Evolutionary conservation across 306 rosid genomes (phyloP).

Genomic region (Acacia melanoxylon): DNA sequence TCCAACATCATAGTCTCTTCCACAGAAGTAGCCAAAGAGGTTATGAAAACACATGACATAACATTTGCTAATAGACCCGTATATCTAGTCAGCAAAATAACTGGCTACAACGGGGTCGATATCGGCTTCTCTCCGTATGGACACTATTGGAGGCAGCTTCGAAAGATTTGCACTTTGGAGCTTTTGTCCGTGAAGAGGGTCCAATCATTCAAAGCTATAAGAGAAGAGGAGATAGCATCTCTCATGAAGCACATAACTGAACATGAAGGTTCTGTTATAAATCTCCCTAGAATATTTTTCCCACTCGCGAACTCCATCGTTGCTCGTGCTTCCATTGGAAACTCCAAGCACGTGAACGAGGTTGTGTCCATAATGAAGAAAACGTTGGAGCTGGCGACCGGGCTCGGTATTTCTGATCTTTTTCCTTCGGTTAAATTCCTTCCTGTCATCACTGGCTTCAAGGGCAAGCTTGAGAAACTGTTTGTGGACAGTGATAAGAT

Average conservation of each 20-base stretch:
- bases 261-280: constrained; percentile 7
- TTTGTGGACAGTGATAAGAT: no score
- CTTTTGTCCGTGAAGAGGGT: neutral
- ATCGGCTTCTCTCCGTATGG: neutral
- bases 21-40: neutral
- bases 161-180: neutral
- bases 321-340: constrained; percentile 20
- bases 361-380: neutral
- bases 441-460: constrained; percentile 7
- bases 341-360: neutral
- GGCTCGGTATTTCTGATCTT: constrained; percentile 13
- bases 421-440: constrained; percentile 24
- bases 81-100: neutral
- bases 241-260: neutral
- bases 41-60: neutral
- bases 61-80: neutral
- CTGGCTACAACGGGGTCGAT: neutral
- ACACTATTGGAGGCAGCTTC: neutral
- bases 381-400: neutral
- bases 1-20: neutral
- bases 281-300: neutral
- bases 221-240: neutral
- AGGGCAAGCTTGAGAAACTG: neutral
- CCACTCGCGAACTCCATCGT: neutral
- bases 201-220: neutral